phyloP scores from a whole-genome alignment of 2,329 filamentous ascomycete genomes.

The Monosporascus sp. region DNA sequence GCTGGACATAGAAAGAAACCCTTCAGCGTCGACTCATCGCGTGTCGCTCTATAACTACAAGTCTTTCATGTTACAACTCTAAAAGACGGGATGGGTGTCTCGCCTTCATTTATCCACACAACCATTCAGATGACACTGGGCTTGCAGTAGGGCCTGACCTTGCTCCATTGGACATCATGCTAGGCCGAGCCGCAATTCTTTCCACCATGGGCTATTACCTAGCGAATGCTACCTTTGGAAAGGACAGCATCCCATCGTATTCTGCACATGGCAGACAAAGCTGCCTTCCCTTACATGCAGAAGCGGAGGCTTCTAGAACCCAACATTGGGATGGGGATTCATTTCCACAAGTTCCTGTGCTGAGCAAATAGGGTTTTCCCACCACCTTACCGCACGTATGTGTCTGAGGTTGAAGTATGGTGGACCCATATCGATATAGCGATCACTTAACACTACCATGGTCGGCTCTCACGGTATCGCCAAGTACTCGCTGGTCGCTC shows the following conservation, averaged over 20 bases:
- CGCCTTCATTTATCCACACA: not conserved
- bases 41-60: not conserved
- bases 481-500: constrained; percentile 17
- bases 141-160: not conserved
- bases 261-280: not conserved
- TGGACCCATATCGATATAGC: not conserved
- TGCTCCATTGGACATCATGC: not conserved
- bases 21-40: too few relatives aligned
- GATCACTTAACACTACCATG: not conserved
- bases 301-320: not conserved
- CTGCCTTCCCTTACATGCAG: too few relatives aligned
- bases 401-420: not conserved
- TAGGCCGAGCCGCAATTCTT: not conserved
- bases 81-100: not conserved
- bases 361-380: too few relatives aligned
- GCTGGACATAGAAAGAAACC: too few relatives aligned
- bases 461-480: constrained; percentile 15
- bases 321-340: too few relatives aligned
- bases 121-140: not conserved
- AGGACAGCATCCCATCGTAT: not conserved
- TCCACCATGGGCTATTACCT: not conserved
- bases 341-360: too few relatives aligned
- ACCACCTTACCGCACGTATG: not conserved
- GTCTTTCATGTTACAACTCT: not conserved
- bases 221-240: not conserved